Conservation (phyloP, 305 asterid species). For the Fraxinus velutina region DNA sequence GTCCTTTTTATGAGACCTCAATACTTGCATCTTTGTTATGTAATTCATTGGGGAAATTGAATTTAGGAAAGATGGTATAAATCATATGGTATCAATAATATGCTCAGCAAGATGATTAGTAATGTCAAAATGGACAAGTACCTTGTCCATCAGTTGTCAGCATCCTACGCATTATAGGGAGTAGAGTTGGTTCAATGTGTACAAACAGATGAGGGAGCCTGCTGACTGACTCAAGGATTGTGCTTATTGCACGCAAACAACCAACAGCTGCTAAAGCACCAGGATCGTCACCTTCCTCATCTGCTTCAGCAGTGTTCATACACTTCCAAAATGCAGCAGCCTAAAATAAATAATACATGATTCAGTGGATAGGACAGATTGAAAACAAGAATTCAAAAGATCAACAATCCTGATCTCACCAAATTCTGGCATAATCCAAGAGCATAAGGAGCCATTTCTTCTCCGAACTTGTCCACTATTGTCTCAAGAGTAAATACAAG, state of each 20-base stretch:
- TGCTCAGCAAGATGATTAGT: slow-evolving; percentile 3
- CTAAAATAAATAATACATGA: slow-evolving; percentile 34
- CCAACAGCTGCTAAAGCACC: slow-evolving; percentile 99
- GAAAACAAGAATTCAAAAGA: slow-evolving; percentile 10
- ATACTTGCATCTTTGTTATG: not conserved
- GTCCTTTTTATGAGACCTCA: not conserved
- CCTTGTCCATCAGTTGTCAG: slow-evolving; percentile 98
- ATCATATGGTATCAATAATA: not conserved
- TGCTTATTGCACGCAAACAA: slow-evolving; percentile 95
- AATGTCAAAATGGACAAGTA: slow-evolving; percentile 24
- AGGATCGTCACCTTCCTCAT: slow-evolving; percentile 95
- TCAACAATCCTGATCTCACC: slow-evolving; percentile 41
- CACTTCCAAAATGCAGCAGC: slow-evolving; percentile 99
- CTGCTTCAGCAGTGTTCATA: slow-evolving; percentile 80
- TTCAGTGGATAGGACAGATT: not conserved
- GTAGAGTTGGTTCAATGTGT: slow-evolving; percentile 79
- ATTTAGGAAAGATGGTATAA: not conserved
- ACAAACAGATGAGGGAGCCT: slow-evolving; percentile 82
- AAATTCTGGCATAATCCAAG: slow-evolving; percentile 94
- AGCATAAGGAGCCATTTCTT: slow-evolving; percentile 99
- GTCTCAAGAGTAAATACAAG: slow-evolving; percentile 98
- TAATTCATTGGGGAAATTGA: not conserved
- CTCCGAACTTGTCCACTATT: slow-evolving; percentile 97
- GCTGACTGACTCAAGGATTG: slow-evolving; percentile 92
- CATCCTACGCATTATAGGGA: slow-evolving; percentile 96